Base-by-base conservation (phyloP, 257 asterid genomes). In the Lithospermum erythrorhizon region DNA sequence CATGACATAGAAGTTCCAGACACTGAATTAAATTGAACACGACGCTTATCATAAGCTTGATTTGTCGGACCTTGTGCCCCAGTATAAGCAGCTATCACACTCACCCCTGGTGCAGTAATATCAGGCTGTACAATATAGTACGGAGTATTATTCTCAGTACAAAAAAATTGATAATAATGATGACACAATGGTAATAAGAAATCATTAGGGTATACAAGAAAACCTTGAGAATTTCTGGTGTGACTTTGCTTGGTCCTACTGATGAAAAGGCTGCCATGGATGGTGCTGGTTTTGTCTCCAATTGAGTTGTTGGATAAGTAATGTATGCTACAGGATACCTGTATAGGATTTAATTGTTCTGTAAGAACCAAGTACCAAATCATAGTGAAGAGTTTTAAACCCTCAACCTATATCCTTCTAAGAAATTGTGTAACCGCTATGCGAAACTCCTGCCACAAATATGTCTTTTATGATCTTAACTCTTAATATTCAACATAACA, bases 1-100 rank as follows among this genome's bases (percentile, higher is more conserved):
- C 98, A 91, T 0, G 96, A 86, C 98, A 91, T 88, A 56, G 98
- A 91, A 57, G 98, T 91, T 16, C 98, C 98, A 0, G 98, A 91
- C 2, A 76, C 83, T 2, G 82, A 73, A 45, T 86, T 88, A 67
- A 79, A 91, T 37, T 47, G 65, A 55, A 80, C 76, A 2, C 89
- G 79, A 1, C 98, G 78, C 13, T 69, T 72, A 65, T 86, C 95
- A 64, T 73, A 84, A 52, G 67, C 80, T 74, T 73, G 81, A 61
- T 78, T 75, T 16, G 95, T 83, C 11, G 98, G 98, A 3, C 86
- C 86, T 64, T 79, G 76, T 9, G 95, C 87, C 67, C 55, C 86
- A 0, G 95, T 82, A 49, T 76, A 91, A 55, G 98, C 95, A 6
- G 98, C 95, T 35, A 91, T 81, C 22, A 91, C 61, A 70, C 87